These are phyloP conservation scores for Amauroascus verrucosus DNA, from an alignment of 2,329 filamentous ascomycete genomes.

Conservation along the genomic window DNA sequence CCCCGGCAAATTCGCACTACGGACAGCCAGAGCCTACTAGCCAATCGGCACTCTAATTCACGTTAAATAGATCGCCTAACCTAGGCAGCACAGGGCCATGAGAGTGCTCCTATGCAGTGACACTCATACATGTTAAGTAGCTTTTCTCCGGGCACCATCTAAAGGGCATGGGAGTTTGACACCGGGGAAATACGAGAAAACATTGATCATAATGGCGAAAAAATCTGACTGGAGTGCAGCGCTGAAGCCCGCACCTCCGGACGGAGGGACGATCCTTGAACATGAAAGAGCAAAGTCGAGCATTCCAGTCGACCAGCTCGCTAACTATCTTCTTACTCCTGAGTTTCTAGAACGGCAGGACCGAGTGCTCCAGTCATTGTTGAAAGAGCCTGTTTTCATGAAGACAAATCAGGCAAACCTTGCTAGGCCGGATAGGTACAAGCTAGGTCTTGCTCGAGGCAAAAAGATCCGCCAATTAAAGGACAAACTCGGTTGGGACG, in stretches of 20 bases:
- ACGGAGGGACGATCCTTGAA: constrained; percentile 39
- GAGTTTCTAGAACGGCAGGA: constrained; percentile 42
- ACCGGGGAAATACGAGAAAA: background rate
- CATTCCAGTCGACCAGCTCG: constrained; percentile 37
- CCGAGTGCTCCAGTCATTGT: constrained; percentile 37
- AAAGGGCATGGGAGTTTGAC: background rate
- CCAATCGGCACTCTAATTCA: background rate
- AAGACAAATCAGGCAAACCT: constrained; percentile 44
- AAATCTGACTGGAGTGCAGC: constrained; percentile 40
- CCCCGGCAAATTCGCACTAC: background rate
- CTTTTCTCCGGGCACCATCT: background rate
- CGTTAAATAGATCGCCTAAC: background rate
- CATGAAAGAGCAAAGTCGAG: constrained; percentile 38
- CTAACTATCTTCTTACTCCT: constrained; percentile 38
- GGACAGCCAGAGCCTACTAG: background rate
- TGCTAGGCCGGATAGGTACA: constrained; percentile 43
- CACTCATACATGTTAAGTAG: background rate
- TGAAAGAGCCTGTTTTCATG: constrained; percentile 40
- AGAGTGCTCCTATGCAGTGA: no score
- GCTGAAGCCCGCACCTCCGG: constrained; percentile 38
- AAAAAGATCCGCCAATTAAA: constrained; percentile 41
- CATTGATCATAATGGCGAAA: background rate
- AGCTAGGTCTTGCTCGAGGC: constrained; percentile 43
- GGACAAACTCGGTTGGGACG: constrained; percentile 39
- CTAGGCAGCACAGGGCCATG: background rate